These are phyloP conservation scores for Nemania sp. DNA, from an alignment of 2,329 filamentous ascomycete species.

Conservation along the genomic window DNA sequence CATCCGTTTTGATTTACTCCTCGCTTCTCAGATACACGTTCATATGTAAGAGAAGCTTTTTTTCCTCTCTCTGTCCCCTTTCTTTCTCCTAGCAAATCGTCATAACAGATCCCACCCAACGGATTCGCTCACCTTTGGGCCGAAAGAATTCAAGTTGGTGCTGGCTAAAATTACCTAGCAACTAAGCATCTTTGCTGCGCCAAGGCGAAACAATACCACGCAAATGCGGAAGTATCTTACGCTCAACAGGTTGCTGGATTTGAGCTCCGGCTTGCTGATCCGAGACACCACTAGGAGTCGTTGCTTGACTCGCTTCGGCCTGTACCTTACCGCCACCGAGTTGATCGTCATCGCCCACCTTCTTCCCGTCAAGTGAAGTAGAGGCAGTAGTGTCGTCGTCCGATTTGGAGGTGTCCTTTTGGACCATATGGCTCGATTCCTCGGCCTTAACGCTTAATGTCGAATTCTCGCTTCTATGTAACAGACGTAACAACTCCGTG, in stretches of 20 bases:
- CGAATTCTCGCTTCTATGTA: not conserved
- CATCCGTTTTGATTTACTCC: not conserved
- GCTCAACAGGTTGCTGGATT: slow-evolving; percentile 75
- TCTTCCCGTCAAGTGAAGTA: too few species aligned
- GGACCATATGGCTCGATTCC: not conserved
- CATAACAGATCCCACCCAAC: not conserved
- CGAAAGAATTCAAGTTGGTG: not conserved
- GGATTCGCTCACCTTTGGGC: not conserved
- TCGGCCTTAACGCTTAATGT: not conserved
- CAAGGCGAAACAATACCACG: not conserved
- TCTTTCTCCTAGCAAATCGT: not conserved
- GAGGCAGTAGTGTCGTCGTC: not conserved
- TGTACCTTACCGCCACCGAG: not conserved
- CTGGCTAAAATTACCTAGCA: not conserved
- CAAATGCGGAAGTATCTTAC: slow-evolving; percentile 46
- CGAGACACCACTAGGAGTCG: not conserved
- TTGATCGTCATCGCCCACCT: not conserved
- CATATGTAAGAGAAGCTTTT: not conserved
- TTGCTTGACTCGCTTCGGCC: not conserved
- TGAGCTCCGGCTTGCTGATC: not conserved
- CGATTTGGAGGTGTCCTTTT: not conserved
- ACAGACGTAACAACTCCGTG: not conserved
- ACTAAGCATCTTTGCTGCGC: not conserved
- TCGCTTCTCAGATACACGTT: not conserved
- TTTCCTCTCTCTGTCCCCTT: not conserved